A percentile compares a stretch with the other conserved stretches of the same genome.
Evolutionary conservation across 2,329 filamentous ascomycete species (phyloP).

Genomic region (Sclerotinia trifoliorum): DNA sequence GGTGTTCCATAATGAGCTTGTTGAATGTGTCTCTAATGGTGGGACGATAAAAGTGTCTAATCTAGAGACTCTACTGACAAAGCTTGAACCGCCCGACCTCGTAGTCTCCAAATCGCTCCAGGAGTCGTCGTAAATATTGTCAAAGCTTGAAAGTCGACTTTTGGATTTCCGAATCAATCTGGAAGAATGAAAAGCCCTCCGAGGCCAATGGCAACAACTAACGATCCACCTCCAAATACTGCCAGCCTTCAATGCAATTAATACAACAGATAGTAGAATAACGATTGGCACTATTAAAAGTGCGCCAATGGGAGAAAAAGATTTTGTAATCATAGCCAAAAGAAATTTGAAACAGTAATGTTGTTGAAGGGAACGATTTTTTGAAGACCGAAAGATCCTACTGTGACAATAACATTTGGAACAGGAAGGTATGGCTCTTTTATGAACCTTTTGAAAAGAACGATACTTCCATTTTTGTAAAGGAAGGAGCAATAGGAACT

Average conservation of each 20-base stretch:
- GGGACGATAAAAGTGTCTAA: constrained; percentile 35
- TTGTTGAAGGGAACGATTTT: constrained; percentile 27
- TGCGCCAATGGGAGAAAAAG: constrained; percentile 44
- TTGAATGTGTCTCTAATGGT: constrained; percentile 20
- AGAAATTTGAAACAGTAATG: constrained; percentile 29
- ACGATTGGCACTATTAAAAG: constrained; percentile 49
- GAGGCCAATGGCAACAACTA: constrained; percentile 29
- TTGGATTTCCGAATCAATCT: constrained; percentile 28
- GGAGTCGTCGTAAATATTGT: constrained; percentile 41
- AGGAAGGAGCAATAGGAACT: neutral
- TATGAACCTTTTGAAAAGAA: neutral
- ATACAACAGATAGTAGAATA: constrained; percentile 41
- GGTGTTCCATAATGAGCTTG: constrained; percentile 42
- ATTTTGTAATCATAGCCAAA: constrained; percentile 43
- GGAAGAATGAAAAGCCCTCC: constrained; percentile 26
- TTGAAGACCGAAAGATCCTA: neutral
- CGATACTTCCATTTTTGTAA: neutral
- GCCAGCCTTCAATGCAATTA: constrained; percentile 37
- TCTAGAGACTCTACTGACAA: constrained; percentile 26
- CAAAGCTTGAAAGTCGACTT: constrained; percentile 9
- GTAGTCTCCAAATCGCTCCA: constrained; percentile 42
- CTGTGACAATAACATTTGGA: neutral
- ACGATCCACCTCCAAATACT: constrained; percentile 31
- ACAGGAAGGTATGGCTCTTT: neutral
- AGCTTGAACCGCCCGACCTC: constrained; percentile 30